phyloP scores from a whole-genome alignment of 345 rosid species.

The Pistacia atlantica region DNA sequence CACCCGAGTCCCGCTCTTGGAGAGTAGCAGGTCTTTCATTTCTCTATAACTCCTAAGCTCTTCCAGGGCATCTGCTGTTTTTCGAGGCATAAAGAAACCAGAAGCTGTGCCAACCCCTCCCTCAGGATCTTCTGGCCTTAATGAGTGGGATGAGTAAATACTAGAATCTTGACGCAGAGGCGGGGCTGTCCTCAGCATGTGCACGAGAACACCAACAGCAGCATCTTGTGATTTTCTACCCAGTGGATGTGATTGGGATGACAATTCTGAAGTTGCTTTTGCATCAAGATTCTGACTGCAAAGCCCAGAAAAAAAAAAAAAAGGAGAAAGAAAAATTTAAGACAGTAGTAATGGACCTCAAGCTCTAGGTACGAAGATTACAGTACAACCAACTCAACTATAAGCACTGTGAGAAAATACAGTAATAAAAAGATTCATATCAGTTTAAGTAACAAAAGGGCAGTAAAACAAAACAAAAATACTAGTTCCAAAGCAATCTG shows the following conservation, averaged over 20 bases:
- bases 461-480: neutral
- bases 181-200: slow-evolving; percentile 76
- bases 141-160: slow-evolving; percentile 54
- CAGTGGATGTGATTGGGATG: slow-evolving; percentile 41
- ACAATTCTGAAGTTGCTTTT: slow-evolving; percentile 43
- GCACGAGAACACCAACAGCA: slow-evolving; percentile 88
- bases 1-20: slow-evolving; percentile 65
- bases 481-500: neutral
- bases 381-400: neutral
- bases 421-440: neutral
- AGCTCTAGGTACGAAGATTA: neutral
- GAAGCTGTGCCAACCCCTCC: slow-evolving; percentile 61
- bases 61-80: slow-evolving; percentile 75
- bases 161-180: slow-evolving; percentile 77
- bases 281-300: slow-evolving; percentile 54
- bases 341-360: neutral
- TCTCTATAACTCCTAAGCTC: slow-evolving; percentile 81
- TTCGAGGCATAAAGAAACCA: slow-evolving; percentile 68
- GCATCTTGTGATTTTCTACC: slow-evolving; percentile 80
- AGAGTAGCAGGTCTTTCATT: slow-evolving; percentile 78
- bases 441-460: neutral
- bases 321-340: neutral
- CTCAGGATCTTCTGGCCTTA: slow-evolving; percentile 43
- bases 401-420: neutral
- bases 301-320: neutral